Conservation (phyloP, 495 filamentous ascomycete species). For the Echria macrotheca region DNA sequence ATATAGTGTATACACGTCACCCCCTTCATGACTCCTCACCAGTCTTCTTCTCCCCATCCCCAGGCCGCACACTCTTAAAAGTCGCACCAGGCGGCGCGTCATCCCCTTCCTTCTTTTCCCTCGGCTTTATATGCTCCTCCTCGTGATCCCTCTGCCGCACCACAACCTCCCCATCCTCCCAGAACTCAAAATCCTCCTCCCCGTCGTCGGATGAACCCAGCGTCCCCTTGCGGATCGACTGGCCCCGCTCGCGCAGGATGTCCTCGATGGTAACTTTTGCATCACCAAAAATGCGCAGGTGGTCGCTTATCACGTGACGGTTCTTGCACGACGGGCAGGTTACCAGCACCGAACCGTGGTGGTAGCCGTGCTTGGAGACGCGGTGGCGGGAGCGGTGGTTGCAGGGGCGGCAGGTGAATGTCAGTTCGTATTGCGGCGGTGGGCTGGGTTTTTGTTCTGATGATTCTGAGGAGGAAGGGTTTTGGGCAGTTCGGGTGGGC, state of each 20-base stretch:
- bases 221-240: conserved; percentile 57
- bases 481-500: conserved; percentile 2
- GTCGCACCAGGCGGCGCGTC: conserved; percentile 21
- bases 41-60: conserved; percentile 3
- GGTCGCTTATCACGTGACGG: conserved; percentile 86
- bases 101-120: conserved; percentile 11
- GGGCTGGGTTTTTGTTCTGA: conserved; percentile 2
- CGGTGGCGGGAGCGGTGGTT: conserved; percentile 63
- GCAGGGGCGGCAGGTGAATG: conserved; percentile 92
- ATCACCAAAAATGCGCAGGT: conserved; percentile 74
- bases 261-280: conserved; percentile 64
- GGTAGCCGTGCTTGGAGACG: conserved; percentile 89
- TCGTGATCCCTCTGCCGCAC: conserved; percentile 8
- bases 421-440: conserved; percentile 65
- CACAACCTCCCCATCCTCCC: conserved; percentile 53
- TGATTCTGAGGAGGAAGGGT: conserved; percentile 10
- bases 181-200: conserved; percentile 62
- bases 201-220: no score
- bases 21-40: no score
- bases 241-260: conserved; percentile 58
- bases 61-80: conserved; percentile 21
- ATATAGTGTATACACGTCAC: no score
- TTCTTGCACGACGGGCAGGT: conserved; percentile 78
- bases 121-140: neutral
- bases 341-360: conserved; percentile 80